phyloP scores from a whole-genome alignment of 2,329 filamentous ascomycete genomes.

The Tolypocladium paradoxum region DNA sequence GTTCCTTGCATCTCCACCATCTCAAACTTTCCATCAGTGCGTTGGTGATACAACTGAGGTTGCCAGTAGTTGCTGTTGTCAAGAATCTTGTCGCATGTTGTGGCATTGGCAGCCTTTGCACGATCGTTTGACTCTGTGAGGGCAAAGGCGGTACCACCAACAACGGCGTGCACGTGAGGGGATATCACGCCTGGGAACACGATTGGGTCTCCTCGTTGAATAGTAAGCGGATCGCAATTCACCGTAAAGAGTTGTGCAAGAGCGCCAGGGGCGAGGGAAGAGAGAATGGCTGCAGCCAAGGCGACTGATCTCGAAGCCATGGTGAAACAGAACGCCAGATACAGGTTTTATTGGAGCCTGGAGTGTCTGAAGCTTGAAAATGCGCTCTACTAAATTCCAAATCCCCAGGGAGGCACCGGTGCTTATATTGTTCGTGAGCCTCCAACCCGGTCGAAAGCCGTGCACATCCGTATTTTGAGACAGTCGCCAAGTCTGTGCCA shows the following conservation, averaged over 20 bases:
- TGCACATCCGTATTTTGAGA: neutral
- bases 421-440: neutral
- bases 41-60: slow-evolving; percentile 41
- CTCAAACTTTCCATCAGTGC: slow-evolving; percentile 44
- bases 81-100: slow-evolving; percentile 50
- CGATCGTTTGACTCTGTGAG: slow-evolving; percentile 40
- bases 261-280: neutral
- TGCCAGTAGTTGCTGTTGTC: slow-evolving; percentile 62
- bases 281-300: neutral
- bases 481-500: neutral
- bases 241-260: slow-evolving; percentile 15
- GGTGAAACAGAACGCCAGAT: neutral
- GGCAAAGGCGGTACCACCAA: slow-evolving; percentile 51
- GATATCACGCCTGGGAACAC: slow-evolving; percentile 41
- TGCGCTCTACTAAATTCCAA: neutral
- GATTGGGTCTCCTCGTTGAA: slow-evolving; percentile 48
- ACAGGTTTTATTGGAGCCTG: neutral
- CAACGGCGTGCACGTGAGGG: slow-evolving; percentile 48
- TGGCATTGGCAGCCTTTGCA: slow-evolving; percentile 46
- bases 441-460: neutral
- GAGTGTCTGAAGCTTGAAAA: neutral
- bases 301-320: neutral
- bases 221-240: slow-evolving; percentile 14
- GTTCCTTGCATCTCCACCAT: slow-evolving; percentile 20
- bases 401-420: neutral